Evolutionary conservation across 257 asterid genomes (phyloP), one percentile per base, ranked within the genome.

Genomic region (Ilex asprella): DNA sequence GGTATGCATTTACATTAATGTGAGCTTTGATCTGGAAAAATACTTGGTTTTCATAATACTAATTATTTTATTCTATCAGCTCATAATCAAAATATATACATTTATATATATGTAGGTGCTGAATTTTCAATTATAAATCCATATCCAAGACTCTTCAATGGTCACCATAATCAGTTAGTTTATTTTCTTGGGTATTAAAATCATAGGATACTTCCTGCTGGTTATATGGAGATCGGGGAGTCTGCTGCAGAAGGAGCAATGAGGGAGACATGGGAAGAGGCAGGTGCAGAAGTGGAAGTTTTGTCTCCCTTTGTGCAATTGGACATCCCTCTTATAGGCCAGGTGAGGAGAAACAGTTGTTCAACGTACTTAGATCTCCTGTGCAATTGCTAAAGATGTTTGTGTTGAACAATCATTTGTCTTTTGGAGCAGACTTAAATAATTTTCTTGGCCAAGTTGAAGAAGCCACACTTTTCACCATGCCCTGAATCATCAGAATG

Each of bases 241-340:
- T 86, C 99, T 52, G 86, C 99, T 32, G 73, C 85, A 14, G 97
- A 88, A 68, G 98, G 98, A 31, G 98, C 98, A 61, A 78, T 60
- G 61, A 72, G 98, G 67, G 98, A 92, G 77, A 92, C 98, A n/a
- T 74, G 85, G 87, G 98, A 92, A 73, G 98, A 92, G 79, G 95
- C 98, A 62, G 82, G 79, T 73, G 97, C 97, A 46, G 91, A 89
- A 67, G 97, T 89, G 13, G 96, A 89, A 69, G 78, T 89, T 67
- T 67, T 75, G 21, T 78, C 96, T 12, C 95, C 95, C 10, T 92
- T 89, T 76, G 85, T 91, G 39, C 99, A 89, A 50, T 75, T 89
- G 76, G 99, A 92, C 78, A 84, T 92, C 72, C 97, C 98, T 69
- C 97, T 84, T 41, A 92, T 92, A 46, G 93, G 98, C 72, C 97